Evolutionary conservation across 1,139 yeast genomes (phyloP).

Genomic region (Candida mesenterica): DNA sequence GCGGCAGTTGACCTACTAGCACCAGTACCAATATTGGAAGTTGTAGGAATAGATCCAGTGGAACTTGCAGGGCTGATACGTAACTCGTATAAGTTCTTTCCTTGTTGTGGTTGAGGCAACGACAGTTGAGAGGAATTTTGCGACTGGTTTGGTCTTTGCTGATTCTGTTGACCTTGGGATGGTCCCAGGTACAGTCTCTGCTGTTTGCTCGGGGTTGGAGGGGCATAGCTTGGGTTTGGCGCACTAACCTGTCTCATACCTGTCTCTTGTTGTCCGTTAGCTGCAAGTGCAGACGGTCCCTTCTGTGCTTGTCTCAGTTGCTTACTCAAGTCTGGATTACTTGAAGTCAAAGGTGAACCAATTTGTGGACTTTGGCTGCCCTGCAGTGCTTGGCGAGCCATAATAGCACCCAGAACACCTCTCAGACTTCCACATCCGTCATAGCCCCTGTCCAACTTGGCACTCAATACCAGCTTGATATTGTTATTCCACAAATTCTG

Average conservation of each 20-base stretch:
- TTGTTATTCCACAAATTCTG: constrained; percentile 65
- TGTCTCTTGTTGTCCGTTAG: neutral
- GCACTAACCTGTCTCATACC: constrained; percentile 1
- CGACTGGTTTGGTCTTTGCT: neutral
- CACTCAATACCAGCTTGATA: constrained; percentile 60
- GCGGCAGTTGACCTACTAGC: neutral
- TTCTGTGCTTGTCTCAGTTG: constrained; percentile 1
- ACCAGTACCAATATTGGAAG: neutral
- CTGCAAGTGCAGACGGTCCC: neutral
- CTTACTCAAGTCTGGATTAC: neutral
- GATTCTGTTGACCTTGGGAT: neutral
- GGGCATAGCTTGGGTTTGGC: constrained; percentile 1
- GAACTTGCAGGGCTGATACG: constrained; percentile 10
- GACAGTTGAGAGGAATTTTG: neutral
- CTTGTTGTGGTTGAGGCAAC: neutral
- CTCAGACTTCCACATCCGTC: constrained; percentile 77
- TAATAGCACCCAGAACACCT: constrained; percentile 58
- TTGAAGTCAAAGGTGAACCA: neutral
- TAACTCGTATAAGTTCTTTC: constrained; percentile 2
- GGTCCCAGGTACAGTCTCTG: constrained; percentile 4
- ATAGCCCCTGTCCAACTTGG: constrained; percentile 71
- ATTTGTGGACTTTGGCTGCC: constrained; percentile 3
- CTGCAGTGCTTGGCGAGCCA: constrained; percentile 8
- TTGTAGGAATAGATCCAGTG: too few species aligned
- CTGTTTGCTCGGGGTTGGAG: neutral